Evolutionary conservation across 1,284 basidiomycete genomes (phyloP), one percentile per base, ranked within the genome.

Genomic region (Tilletiopsis washingtonensis): DNA sequence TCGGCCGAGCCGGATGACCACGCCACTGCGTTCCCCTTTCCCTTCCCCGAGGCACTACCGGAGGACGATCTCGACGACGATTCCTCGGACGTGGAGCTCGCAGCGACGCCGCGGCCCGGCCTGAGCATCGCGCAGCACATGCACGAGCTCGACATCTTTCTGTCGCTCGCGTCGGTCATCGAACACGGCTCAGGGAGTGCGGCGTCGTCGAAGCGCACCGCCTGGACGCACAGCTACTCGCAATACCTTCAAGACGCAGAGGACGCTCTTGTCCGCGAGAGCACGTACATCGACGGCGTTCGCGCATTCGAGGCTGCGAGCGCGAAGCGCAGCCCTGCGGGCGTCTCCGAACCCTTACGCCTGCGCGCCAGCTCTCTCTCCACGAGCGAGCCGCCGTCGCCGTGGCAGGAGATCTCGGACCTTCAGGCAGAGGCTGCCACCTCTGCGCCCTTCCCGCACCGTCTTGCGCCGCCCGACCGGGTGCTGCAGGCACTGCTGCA

Each of bases 171-270:
- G 7, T n/a, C 53, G 11, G 36, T 26, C 2, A 50, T 62, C 19
- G 51, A 41, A 7, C 29, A 49, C 7, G 38, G 43, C 21, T 25
- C 27, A 25, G 5, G 15, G 17, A 23, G 15, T 9, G 12, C 43
- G 23, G 17, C 6, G 21, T 37, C 42, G 21, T 3, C 9, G 17
- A 34, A 39, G n/a, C 12, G n/a, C n/a, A 14, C 9, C 21, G n/a
- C n/a, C 24, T 84, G 87, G 70, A 87, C 86, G 66, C 86, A 86
- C 1, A 86, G 86, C 15, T 91, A 89, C 61, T 82, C 86, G 34
- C 82, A 86, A 62, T 93, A 91, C 73, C 78, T 93, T 32, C 77
- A 79, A 12, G 89, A 93, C 63, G 88, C 88, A 1, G 75, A 90
- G 21, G 71, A 80, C 26, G 78, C 81, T 1, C 43, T 69, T 23